Conservation (phyloP, 73 alveolate genomes). For the Durusdinium trenchii region DNA sequence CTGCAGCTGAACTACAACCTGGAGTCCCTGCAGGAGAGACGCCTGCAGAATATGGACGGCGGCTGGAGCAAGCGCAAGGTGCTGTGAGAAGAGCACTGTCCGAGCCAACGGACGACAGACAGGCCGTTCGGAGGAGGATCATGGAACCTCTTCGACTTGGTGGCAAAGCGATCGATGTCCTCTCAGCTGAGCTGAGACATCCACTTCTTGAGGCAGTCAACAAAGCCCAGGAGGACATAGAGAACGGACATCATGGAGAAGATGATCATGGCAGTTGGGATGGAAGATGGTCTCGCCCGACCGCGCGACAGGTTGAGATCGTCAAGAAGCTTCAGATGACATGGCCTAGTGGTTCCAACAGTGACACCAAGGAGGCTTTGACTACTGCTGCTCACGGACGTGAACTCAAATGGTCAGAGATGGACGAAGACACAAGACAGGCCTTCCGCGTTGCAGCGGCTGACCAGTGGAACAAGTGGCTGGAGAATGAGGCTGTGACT, state of each 20-base stretch:
- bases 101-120: not conserved
- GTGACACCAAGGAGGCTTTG: not conserved
- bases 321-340: not conserved
- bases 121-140: not conserved
- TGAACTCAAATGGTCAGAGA: not conserved
- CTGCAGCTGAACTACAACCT: not conserved
- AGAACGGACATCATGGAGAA: not conserved
- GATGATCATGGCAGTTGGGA: slow-evolving; percentile 55
- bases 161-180: not conserved
- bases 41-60: not conserved
- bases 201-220: not conserved
- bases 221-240: not conserved
- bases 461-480: slow-evolving; percentile 15
- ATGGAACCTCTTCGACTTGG: not conserved
- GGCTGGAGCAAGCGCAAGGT: not conserved
- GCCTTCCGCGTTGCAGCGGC: not conserved
- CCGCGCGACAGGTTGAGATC: not conserved
- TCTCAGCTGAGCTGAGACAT: not conserved
- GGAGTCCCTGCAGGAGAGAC: not conserved
- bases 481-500: slow-evolving; percentile 6
- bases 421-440: not conserved
- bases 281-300: not conserved
- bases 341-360: slow-evolving; percentile 27
- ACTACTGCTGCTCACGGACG: not conserved
- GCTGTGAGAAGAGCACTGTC: not conserved